Percentiles rank a stretch among this genome's conserved stretches.
These are phyloP conservation scores for Neurospora cerealis DNA, from an alignment of 495 filamentous ascomycete species.

Conservation along the genomic window DNA sequence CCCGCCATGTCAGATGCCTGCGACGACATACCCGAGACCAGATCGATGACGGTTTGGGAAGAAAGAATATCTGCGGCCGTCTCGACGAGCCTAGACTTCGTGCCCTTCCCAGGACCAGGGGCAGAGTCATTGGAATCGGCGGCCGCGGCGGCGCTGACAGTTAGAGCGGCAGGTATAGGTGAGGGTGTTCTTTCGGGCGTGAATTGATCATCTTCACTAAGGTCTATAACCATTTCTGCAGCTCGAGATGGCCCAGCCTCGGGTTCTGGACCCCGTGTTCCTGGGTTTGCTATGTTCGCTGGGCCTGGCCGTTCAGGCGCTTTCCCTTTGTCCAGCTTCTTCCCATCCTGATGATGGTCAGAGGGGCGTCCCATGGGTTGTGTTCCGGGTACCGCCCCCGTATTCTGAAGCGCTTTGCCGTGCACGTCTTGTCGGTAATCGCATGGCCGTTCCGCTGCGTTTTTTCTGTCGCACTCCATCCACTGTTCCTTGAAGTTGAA, in stretches of 20 bases:
- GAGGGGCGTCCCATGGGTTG: neutral
- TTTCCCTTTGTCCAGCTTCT: neutral
- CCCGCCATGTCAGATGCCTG: neutral
- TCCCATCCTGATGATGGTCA: neutral
- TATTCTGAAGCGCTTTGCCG: neutral
- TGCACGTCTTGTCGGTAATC: neutral
- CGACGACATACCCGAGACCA: neutral
- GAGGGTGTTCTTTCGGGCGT: neutral
- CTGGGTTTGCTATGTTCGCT: neutral
- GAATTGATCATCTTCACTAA: neutral
- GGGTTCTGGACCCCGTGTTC: neutral
- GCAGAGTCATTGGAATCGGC: neutral
- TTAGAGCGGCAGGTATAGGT: neutral
- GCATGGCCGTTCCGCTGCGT: constrained; percentile 4
- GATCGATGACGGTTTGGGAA: neutral
- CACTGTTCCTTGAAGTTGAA: constrained; percentile 2
- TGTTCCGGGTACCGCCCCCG: neutral
- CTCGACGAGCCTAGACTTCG: neutral
- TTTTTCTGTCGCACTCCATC: constrained; percentile 1
- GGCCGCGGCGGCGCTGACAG: neutral
- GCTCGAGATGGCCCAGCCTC: neutral
- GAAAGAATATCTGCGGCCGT: neutral
- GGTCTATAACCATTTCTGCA: neutral
- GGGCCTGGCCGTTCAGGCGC: neutral
- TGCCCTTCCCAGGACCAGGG: neutral